Evolutionary conservation across 192 early-diverging fungal species (phyloP), one percentile per base, ranked within the genome.

Genomic region (Coemansia guatemalensis): DNA sequence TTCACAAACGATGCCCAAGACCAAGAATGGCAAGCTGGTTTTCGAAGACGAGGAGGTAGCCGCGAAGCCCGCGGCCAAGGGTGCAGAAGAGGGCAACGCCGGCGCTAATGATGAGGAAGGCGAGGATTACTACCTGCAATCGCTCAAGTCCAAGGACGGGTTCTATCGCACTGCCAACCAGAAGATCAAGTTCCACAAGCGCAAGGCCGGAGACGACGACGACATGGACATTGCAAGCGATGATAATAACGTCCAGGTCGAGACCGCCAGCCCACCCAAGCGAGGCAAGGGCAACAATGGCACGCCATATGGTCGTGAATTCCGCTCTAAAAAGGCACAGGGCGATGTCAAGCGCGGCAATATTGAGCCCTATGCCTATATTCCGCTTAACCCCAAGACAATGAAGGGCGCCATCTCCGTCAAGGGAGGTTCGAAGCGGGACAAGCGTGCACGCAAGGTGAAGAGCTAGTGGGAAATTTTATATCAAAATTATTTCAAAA

Each of bases 311-410:
- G 74, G 71, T 2, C 73, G 86, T 66, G 92, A 97, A 66, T 97
- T 89, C 85, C 86, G 85, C 68, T 84, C 94, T 53, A 87, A 92
- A 86, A 87, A 87, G 70, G 95, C 95, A 11, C 81, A 86, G 51
- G 95, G 96, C 63, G 97, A 99, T 86, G 86, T 99, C 59, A 87
- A 86, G 71, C 88, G 89, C 51, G 92, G 90, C 48, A 88, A 86
- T 67, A 82, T 92, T 5, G 95, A 98, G 81, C 97, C 97, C 29
- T 95, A 86, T 68, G 93, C 94, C n/a, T 99, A 98, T 69, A 87
- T 99, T 48, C 96, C 97, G 60, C 82, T 99, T 51, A 82, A 73
- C 8, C 79, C 79, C 25, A 74, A 74, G 73, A 68, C 48, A 53
- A 81, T 81, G 78, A 81, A 65, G 67, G 78, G 78, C 32, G 52